phyloP scores from a whole-genome alignment of 176 grass and related monocot species.

The Avena insularis region DNA sequence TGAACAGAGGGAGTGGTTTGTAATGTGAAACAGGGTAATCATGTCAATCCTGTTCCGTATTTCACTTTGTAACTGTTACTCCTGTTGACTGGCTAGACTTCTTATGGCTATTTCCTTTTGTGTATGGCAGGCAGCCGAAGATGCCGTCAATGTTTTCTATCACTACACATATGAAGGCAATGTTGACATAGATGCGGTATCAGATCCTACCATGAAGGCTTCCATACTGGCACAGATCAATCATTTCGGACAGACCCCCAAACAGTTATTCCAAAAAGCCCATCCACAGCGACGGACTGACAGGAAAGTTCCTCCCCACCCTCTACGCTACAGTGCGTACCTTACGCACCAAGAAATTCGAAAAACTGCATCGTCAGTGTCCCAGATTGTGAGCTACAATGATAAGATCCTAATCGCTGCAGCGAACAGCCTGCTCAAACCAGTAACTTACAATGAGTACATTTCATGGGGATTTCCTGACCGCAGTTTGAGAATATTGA shows the following conservation, averaged over 20 bases:
- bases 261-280: slow-evolving; percentile 92
- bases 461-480: slow-evolving; percentile 99
- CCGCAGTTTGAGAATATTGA: slow-evolving; percentile 90
- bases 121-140: slow-evolving; percentile 85
- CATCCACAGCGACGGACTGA: slow-evolving; percentile 88
- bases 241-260: slow-evolving; percentile 99
- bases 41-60: slow-evolving; percentile 26
- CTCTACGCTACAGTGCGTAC: slow-evolving; percentile 76
- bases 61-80: slow-evolving; percentile 7
- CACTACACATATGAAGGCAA: slow-evolving; percentile 99
- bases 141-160: slow-evolving; percentile 98
- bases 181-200: slow-evolving; percentile 95
- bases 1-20: slow-evolving; percentile 21
- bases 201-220: slow-evolving; percentile 99
- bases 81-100: slow-evolving; percentile 32
- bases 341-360: slow-evolving; percentile 87
- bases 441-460: slow-evolving; percentile 77
- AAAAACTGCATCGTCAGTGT: slow-evolving; percentile 71
- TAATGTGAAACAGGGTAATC: slow-evolving; percentile 19
- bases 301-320: slow-evolving; percentile 81
- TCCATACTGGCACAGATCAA: slow-evolving; percentile 99
- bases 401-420: slow-evolving; percentile 79
- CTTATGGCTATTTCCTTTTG: slow-evolving; percentile 44
- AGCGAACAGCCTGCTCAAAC: slow-evolving; percentile 85
- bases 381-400: slow-evolving; percentile 93